These are phyloP conservation scores for Metschnikowia kofuensis DNA, from an alignment of 805 yeast species.

Conservation along the genomic window DNA sequence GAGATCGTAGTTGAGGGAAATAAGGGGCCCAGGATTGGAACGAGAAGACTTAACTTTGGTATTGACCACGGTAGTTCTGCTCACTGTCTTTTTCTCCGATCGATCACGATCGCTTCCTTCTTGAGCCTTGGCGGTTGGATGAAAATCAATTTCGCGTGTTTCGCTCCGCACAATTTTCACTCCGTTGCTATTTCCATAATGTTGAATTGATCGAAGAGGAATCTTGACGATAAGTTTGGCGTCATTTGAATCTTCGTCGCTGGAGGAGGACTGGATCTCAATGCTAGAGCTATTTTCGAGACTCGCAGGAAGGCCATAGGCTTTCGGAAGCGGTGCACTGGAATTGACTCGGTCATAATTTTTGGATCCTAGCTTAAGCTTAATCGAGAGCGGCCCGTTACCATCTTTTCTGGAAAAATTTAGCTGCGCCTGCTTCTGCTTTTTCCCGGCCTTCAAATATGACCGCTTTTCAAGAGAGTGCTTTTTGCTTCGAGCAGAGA, in stretches of 20 bases:
- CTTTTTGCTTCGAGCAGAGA: too few relatives aligned
- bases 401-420: conserved; percentile 9
- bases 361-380: background rate
- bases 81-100: background rate
- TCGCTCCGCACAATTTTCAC: background rate
- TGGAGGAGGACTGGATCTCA: too few relatives aligned
- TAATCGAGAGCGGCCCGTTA: background rate
- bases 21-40: conserved; percentile 40
- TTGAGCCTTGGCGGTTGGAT: too few relatives aligned
- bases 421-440: conserved; percentile 20
- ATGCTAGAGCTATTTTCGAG: too few relatives aligned
- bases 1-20: conserved; percentile 31
- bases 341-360: too few relatives aligned
- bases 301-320: too few relatives aligned
- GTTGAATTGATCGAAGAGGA: background rate
- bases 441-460: conserved; percentile 9
- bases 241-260: too few relatives aligned
- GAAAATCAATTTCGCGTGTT: background rate
- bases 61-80: conserved; percentile 32
- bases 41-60: conserved; percentile 28
- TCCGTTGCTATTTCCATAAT: background rate
- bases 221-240: background rate
- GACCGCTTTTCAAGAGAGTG: too few relatives aligned
- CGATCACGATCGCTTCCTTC: too few relatives aligned
- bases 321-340: too few relatives aligned